phyloP scores from a whole-genome alignment of 169 alveolate species.

The Cyclospora cayetanensis region DNA sequence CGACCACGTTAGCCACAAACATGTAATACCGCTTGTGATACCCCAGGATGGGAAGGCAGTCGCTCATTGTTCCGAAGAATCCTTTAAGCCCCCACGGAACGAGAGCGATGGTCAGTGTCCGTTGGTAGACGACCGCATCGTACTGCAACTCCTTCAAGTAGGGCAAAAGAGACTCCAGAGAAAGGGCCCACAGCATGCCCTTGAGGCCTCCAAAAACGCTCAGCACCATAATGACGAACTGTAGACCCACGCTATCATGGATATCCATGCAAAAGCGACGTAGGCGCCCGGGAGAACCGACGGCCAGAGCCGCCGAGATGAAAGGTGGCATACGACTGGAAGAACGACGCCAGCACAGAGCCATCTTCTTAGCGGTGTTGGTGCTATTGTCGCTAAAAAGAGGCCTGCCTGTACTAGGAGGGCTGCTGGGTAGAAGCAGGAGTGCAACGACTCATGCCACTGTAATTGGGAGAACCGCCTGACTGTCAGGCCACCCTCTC shows the following conservation, averaged over 20 bases:
- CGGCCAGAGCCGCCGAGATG: no score
- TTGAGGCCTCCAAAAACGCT: conserved; percentile 34
- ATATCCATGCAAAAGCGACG: no score
- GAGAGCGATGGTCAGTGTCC: conserved; percentile 12
- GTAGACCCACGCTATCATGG: conserved; percentile 9
- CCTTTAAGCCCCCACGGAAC: conserved; percentile 72
- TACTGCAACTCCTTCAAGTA: conserved; percentile 5
- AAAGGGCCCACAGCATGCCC: conserved; percentile 12
- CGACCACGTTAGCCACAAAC: conserved; percentile 5
- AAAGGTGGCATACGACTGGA: no score
- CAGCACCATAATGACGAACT: conserved; percentile 8
- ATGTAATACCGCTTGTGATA: conserved; percentile 50
- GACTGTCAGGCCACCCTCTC: no score
- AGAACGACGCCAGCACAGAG: no score
- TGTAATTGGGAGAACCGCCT: no score
- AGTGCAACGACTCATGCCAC: no score
- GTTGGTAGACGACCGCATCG: conserved; percentile 36
- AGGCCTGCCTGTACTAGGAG: no score
- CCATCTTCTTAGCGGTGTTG: no score
- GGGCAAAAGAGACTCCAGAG: conserved; percentile 18
- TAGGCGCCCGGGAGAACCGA: no score
- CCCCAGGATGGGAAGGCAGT: conserved; percentile 43
- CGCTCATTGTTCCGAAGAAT: conserved; percentile 33
- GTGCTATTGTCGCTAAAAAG: no score
- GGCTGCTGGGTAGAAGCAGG: no score